Evolutionary conservation across 2,329 filamentous ascomycete genomes (phyloP), one percentile per base, ranked within the genome.

Genomic region (Penicillium rolfsii): DNA sequence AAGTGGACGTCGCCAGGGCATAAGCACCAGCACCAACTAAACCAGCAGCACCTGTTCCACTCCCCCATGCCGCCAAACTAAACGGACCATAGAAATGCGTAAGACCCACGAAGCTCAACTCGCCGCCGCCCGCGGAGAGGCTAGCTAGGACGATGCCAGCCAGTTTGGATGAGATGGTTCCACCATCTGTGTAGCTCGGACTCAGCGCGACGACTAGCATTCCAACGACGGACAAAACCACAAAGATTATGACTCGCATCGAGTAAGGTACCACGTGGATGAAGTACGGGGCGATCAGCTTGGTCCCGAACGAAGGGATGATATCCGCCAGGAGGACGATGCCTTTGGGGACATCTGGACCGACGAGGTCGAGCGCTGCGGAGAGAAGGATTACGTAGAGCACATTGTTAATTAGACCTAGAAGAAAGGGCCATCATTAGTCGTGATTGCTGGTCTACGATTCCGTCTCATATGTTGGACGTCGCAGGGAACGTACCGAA

Each of bases 371-470:
- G 71, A 97, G 90, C 3, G 95, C 95, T 38, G 95, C 91, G 33
- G 93, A 96, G 71, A 99, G 89, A 74, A 98, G 95, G 76, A 98
- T 91, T 58, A 98, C 94, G 78, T 97, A 98, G 79, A 97, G 90
- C 68, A 98, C 91, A 80, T 98, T 98, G 79, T 99, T 98, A 75
- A 98, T 95, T 19, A 95, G 81, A 55, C 91, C 91, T 94, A 71
- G 26, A 28, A 33, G 40, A 55, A n/a, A 24, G 28, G 5, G 22
- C 4, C 3, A 19, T 11, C 22, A n/a, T 50, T 50, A 57, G 33
- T 43, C 9, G n/a, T 38, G 16, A 12, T 24, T 46, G 2, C n/a
- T 19, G 7, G 9, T 4, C 35, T 35, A n/a, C n/a, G 9, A 14
- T 52, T 6, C 26, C 8, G 22, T 30, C 38, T 22, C 16, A 14